phyloP scores from a whole-genome alignment of 768 basidiomycete species.

The Suillus placidus region DNA sequence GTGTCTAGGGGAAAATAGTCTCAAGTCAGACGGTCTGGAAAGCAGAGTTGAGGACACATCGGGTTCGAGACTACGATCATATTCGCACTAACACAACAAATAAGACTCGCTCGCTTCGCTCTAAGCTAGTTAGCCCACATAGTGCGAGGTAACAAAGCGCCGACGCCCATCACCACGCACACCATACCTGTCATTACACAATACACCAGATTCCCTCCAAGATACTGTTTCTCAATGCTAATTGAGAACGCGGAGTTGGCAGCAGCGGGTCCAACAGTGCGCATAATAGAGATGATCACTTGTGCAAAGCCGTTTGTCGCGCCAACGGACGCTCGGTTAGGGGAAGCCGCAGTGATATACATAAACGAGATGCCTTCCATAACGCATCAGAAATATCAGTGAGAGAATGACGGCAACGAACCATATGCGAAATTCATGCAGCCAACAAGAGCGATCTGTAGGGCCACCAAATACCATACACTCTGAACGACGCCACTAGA shows the following conservation, averaged over 20 bases:
- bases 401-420: not conserved
- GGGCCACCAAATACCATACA: constrained; percentile 53
- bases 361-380: constrained; percentile 68
- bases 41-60: not conserved
- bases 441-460: constrained; percentile 51
- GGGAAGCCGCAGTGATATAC: constrained; percentile 64
- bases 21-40: not conserved
- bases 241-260: constrained; percentile 33
- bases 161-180: constrained; percentile 18
- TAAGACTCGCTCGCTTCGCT: not conserved
- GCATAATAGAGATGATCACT: constrained; percentile 29
- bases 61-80: not conserved
- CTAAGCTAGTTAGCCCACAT: not conserved
- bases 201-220: constrained; percentile 63
- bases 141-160: not conserved
- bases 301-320: constrained; percentile 64
- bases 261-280: constrained; percentile 30
- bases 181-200: constrained; percentile 35
- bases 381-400: not conserved
- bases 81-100: not conserved
- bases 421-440: constrained; percentile 35
- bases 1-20: too few relatives aligned
- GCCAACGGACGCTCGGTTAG: constrained; percentile 68
- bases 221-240: constrained; percentile 32
- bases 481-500: not conserved